Base-by-base conservation (phyloP, 2,329 filamentous ascomycete species). In the Pyricularia pennisetigena region DNA sequence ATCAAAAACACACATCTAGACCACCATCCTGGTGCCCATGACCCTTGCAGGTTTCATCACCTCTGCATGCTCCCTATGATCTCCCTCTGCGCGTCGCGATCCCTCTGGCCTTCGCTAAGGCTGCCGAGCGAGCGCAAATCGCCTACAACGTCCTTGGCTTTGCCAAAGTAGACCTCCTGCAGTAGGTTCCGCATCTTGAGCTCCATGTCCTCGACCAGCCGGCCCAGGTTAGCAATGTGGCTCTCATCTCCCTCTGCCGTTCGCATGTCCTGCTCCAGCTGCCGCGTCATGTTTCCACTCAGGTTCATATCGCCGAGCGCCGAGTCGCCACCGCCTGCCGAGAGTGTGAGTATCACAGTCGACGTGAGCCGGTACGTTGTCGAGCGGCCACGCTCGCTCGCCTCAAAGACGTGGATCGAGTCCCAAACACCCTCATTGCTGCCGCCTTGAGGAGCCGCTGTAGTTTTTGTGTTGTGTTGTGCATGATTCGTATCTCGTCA, bases 121-220 rank as follows among this genome's bases (percentile, higher is more conserved):
- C 90, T 89, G 67, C 88, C 88, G 71, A 97, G 86, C 79, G 94
- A 98, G 78, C 95, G 86, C 79, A 99, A 81, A 78, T 99, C 94
- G 68, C 94, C 95, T 3, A 99, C 94, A 3, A 99, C 93, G 79
- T 99, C 95, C 86, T 97, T 97, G 68, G 95, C 94, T 84, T 99
- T 99, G 77, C 95, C 95, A 80, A 99, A 99, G 82, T 99, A 99
- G 66, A 99, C 95, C 81, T 99, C 95, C 83, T 99, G 94, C 78
- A 99, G 82, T 79, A 98, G 79, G 79, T 99, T 99, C 72, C 95
- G 88, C 95, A 99, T 98, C 85, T 97, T 97, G 78, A 97, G 88
- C 82, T 99, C 95, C 95, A 99, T 98, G 79, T 99, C 95, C 83
- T 99, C 95, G 67, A 99, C 94, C 76, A 99, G 85, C 71, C 90